Base-by-base conservation (phyloP, 31 red algal species). In the Asparagopsis taxiformis region DNA sequence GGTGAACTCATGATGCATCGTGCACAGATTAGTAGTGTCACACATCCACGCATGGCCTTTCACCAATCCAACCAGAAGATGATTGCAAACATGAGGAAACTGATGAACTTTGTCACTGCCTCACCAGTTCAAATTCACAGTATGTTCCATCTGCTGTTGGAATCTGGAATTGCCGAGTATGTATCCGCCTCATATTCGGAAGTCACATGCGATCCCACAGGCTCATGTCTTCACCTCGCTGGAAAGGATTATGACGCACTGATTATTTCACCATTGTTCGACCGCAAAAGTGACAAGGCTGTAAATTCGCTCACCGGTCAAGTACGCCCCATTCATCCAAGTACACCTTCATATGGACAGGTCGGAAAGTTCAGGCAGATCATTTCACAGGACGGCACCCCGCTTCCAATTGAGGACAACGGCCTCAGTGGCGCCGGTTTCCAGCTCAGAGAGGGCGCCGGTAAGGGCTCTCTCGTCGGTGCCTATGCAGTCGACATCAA, bases 131-230 rank as follows among this genome's bases (percentile, higher is more conserved):
- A 71, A 28, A 71, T 71, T 13, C 67, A 71, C 25, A 55, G 49
- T 43, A 71, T 71, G 67, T 55, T 71, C 30, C 67, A 71, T 22
- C 23, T 71, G 25, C 67, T 71, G 2, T 13, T 71, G 26, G 49
- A 71, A 48, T 16, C 48, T 33, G 67, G 49, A 22, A 71, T 71
- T 35, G 67, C 67, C 17, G 9, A 32, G 2, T 50, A 71, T 33
- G 49, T 35, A 34, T 21, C 44, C 17, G 67, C 13, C 11, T 22
- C 29, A 3, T 71, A 55, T 30, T 22, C 46, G 0, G 31, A 37
- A 7, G 34, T 71, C 29, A n/a, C n/a, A n/a, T n/a, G n/a, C n/a
- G n/a, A n/a, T n/a, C n/a, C n/a, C n/a, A n/a, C n/a, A n/a, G n/a
- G n/a, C n/a, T n/a, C n/a, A n/a, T n/a, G n/a, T n/a, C n/a, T n/a